Evolutionary conservation across 176 grass and related monocot genomes (phyloP), one percentile per base, ranked within the genome.

Genomic region (Coix lacrymajobi): DNA sequence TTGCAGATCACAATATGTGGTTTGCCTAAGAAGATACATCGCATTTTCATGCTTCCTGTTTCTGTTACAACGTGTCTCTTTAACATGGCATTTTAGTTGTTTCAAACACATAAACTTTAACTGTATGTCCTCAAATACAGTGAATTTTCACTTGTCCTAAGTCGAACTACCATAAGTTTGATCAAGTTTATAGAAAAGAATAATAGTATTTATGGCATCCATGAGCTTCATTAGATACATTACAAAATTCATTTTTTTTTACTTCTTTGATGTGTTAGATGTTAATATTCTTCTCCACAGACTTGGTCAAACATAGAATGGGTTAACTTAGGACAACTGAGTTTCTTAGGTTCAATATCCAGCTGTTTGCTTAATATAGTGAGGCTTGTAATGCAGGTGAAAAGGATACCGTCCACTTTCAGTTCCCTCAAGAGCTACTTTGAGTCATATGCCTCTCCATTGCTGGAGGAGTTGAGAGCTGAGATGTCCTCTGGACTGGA

Each of bases 391-490:
- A 32, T 60, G 52, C 75, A 94, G 92, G 80, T 94, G 67, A 60
- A 66, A 77, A 89, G 10, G 75, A 94, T 94, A 60, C 83, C 86
- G 5, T 72, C 36, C 54, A 81, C 45, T 37, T 94, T 91, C 74
- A 79, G 37, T 83, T 43, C 29, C 62, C 19, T 64, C 22, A 74
- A 77, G 52, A 70, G 65, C 36, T 94, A 91, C 32, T 66, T 93
- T 17, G 52, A 56, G 19, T 93, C 68, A 2, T 88, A 88, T 36
- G 39, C 78, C 38, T 58, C 60, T 79, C 92, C 86, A 78, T 67
- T 94, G 20, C 30, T 94, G 58, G 92, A 94, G 62, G 92, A 94
- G 84, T 15, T 94, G 41, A 85, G 92, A 16, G 54, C 74, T 30
- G 92, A 94, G 45, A 71, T 94, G 76, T 73, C 58, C 7, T 87